Base-by-base conservation (phyloP, 2,329 filamentous ascomycete species). In the Alternaria sp. region DNA sequence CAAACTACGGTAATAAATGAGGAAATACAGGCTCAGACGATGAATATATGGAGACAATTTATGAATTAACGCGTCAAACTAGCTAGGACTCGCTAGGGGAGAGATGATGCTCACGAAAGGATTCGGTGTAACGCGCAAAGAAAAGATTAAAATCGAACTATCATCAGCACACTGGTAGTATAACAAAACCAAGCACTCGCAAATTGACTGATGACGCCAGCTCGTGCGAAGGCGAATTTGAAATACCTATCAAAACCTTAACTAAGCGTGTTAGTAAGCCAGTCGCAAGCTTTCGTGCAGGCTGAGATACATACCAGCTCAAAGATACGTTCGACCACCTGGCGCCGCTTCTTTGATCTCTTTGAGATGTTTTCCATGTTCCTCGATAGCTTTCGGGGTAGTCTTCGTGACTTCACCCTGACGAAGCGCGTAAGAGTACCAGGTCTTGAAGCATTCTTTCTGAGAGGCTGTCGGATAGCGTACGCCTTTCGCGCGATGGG, bases 391-490 rank as follows among this genome's bases (percentile, higher is more conserved):
- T 51, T 71, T 70, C 12, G 69, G 44, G 4, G 49, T 62, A 1
- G 68, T 61, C 57, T 74, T 76, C 4, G 56, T 58, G 2, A 59
- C 68, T 57, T 73, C 74, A 3, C 73, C 73, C 23, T 68, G 52
- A 13, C 70, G 67, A 12, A 79, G 62, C 3, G 73, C 76, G 61
- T 78, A 78, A 5, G 77, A 77, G 57, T 79, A 79, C 77, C 77
- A 79, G 1, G 77, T 79, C 60, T 78, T 78, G 64, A 77, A 76
- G 44, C 73, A 78, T 15, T 79, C 74, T 62, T 78, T 78, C 23
- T 76, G 73, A 0, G 63, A 40, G 15, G 71, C 65, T 12, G 75
- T 73, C 1, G 74, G 73, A 50, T 76, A 79, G 45, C 75, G 73
- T 11, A 78, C 65, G 12, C 77, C 77, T 49, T 79, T 79, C 1